Evolutionary conservation across 2,329 filamentous ascomycete genomes (phyloP).

Genomic region (Colletotrichum chlorophyti): DNA sequence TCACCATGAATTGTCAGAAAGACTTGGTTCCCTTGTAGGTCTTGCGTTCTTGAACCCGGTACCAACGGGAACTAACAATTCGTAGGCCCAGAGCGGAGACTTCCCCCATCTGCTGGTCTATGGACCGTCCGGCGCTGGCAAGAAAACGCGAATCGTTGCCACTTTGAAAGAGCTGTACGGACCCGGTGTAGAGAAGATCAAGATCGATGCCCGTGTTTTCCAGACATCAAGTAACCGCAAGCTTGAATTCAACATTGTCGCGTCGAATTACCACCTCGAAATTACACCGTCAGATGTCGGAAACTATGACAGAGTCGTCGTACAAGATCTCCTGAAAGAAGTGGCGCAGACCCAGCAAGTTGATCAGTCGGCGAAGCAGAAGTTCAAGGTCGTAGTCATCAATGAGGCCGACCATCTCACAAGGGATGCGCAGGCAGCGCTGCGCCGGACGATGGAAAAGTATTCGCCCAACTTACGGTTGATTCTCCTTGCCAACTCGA

Average conservation of each 20-base stretch:
- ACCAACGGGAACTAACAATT: slow-evolving; percentile 15
- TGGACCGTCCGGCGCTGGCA: slow-evolving; percentile 93
- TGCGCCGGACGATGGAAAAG: slow-evolving; percentile 98
- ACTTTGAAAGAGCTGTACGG: slow-evolving; percentile 96
- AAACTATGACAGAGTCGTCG: slow-evolving; percentile 93
- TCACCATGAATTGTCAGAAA: slow-evolving; percentile 85
- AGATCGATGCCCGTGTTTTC: slow-evolving; percentile 97
- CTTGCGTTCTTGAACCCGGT: background rate
- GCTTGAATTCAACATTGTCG: slow-evolving; percentile 98
- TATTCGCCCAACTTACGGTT: slow-evolving; percentile 94
- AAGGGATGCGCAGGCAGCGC: slow-evolving; percentile 91
- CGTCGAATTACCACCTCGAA: slow-evolving; percentile 96
- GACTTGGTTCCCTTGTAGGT: slow-evolving; percentile 83
- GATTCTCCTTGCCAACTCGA: slow-evolving; percentile 93
- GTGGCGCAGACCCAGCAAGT: slow-evolving; percentile 99
- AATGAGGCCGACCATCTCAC: slow-evolving; percentile 97
- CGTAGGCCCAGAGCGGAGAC: slow-evolving; percentile 91
- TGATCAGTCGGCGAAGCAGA: slow-evolving; percentile 87
- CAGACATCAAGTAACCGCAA: slow-evolving; percentile 96
- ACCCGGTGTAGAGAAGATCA: slow-evolving; percentile 98
- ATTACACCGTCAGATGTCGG: slow-evolving; percentile 98
- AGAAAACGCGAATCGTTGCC: slow-evolving; percentile 96
- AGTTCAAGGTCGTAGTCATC: slow-evolving; percentile 98
- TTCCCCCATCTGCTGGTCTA: slow-evolving; percentile 98
- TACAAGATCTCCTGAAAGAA: slow-evolving; percentile 96